Conservation (phyloP, 192 early-diverging fungal genomes). For the Phycomyces nitens region DNA sequence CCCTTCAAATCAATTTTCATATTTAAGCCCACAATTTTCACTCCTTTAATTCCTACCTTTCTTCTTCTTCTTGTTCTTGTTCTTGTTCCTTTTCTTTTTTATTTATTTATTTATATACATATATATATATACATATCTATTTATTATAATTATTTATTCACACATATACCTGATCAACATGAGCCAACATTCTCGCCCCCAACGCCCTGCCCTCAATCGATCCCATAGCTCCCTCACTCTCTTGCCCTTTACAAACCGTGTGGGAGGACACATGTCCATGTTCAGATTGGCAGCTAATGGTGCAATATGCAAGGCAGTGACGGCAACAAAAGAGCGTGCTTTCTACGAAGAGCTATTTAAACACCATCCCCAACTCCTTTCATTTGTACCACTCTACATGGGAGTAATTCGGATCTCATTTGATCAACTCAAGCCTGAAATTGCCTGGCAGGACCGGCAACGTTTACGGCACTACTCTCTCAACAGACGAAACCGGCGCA, state of each 20-base stretch:
- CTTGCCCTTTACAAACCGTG: conserved; percentile 11
- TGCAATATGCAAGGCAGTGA: conserved; percentile 16
- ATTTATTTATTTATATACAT: neutral
- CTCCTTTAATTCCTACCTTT: neutral
- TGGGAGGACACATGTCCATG: conserved; percentile 18
- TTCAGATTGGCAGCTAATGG: conserved; percentile 8
- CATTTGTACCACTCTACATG: neutral
- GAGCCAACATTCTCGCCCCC: neutral
- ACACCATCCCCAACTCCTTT: neutral
- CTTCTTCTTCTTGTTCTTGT: neutral
- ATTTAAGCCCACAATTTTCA: too few relatives aligned
- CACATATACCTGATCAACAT: neutral
- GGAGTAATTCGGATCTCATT: neutral
- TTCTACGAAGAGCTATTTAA: conserved; percentile 14
- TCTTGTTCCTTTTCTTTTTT: neutral
- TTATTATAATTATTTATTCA: too few relatives aligned
- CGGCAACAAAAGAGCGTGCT: neutral
- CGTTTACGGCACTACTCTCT: neutral
- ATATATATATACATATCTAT: too few relatives aligned
- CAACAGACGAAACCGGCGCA: too few relatives aligned
- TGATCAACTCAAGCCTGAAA: neutral
- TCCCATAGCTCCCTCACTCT: conserved; percentile 3
- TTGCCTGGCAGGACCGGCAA: neutral
- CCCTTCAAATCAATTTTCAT: too few relatives aligned
- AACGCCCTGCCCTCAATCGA: neutral